Evolutionary conservation across 306 rosid genomes (phyloP).

Genomic region (Prunus kanzakura): DNA sequence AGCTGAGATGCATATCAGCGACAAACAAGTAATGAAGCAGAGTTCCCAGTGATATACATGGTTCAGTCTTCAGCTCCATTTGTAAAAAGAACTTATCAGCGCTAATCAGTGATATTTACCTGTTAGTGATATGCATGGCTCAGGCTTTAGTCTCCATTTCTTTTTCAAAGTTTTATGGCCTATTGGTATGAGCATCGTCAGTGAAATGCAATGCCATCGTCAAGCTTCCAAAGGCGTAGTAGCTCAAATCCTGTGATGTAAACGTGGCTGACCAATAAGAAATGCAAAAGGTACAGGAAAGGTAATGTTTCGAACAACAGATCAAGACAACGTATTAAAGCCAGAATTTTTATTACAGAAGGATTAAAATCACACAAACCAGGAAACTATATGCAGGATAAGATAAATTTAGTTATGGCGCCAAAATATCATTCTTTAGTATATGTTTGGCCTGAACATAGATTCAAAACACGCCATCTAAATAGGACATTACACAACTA

Average conservation of each 20-base stretch:
- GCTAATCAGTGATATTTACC: too few relatives aligned
- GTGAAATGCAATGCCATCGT: neutral
- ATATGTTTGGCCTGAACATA: neutral
- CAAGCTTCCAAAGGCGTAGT: neutral
- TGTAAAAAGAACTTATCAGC: too few relatives aligned
- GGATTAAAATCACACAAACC: neutral
- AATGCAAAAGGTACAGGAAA: neutral
- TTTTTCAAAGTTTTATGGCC: neutral
- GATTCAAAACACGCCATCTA: neutral
- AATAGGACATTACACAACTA: neutral
- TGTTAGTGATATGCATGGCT: too few relatives aligned
- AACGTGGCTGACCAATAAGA: neutral
- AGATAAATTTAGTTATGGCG: neutral
- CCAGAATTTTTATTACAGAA: neutral
- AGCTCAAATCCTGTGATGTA: neutral
- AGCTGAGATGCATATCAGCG: too few relatives aligned
- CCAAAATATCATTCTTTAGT: neutral
- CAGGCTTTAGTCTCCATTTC: too few relatives aligned
- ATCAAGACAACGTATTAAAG: neutral
- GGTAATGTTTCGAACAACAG: neutral
- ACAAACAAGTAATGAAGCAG: too few relatives aligned
- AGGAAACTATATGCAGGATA: neutral
- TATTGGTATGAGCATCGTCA: neutral
- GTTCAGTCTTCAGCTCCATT: neutral
- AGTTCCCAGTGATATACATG: neutral